A percentile compares a stretch with the other conserved stretches of the same genome.
Conservation (phyloP, 352 stramenopile species). For the Pythium pyrilobum region DNA sequence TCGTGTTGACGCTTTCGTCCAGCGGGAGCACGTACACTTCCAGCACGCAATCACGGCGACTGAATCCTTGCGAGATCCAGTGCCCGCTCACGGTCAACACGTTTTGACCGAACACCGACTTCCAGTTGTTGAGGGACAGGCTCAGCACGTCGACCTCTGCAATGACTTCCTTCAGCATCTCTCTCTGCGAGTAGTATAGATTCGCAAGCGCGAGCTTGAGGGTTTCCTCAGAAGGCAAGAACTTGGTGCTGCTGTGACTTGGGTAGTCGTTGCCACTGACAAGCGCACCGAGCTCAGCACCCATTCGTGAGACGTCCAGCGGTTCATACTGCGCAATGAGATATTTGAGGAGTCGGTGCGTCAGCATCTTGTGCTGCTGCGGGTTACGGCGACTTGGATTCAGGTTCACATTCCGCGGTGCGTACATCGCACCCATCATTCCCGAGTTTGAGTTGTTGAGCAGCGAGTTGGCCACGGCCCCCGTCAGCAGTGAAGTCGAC, state of each 20-base stretch:
- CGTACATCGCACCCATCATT: conserved; percentile 3
- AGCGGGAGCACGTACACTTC: conserved; percentile 74
- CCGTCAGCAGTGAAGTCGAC: conserved; percentile 24
- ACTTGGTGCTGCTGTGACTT: conserved; percentile 11
- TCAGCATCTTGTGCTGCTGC: conserved; percentile 55
- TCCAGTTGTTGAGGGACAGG: conserved; percentile 80
- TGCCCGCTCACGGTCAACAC: conserved; percentile 75
- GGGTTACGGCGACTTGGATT: conserved; percentile 6
- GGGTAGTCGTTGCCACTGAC: conserved; percentile 40
- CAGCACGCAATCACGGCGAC: conserved; percentile 66
- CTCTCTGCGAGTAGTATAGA: conserved; percentile 74
- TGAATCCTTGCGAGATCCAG: conserved; percentile 74
- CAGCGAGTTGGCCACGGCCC: conserved; percentile 21
- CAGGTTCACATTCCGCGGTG: background rate
- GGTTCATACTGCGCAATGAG: conserved; percentile 74
- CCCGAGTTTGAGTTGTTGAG: background rate
- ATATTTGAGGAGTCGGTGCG: conserved; percentile 67
- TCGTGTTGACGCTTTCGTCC: conserved; percentile 73
- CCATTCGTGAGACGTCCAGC: conserved; percentile 65
- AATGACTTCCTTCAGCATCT: conserved; percentile 78
- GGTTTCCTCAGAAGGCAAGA: conserved; percentile 58
- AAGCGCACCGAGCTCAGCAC: conserved; percentile 48
- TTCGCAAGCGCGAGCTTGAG: conserved; percentile 70
- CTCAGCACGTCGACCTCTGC: conserved; percentile 67
- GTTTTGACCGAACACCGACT: conserved; percentile 69